Evolutionary conservation across 805 yeast species (phyloP), one percentile per base, ranked within the genome.

Genomic region (Candida glaebosa): DNA sequence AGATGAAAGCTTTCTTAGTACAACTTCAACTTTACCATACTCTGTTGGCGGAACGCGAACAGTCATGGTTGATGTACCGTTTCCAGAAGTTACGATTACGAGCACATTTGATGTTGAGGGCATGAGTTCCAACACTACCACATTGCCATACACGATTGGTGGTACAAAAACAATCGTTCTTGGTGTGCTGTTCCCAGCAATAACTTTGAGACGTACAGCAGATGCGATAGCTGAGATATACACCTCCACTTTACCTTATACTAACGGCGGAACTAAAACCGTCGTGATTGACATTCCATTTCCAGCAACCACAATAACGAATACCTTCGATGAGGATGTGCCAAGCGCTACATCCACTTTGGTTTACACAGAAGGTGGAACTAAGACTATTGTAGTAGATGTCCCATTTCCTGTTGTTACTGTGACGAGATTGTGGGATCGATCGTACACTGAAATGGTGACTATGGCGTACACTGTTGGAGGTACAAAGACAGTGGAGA

Each of bases 241-340:
- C n/a, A n/a, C n/a, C n/a, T n/a, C 26, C 6, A 50, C 53, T 10
- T 30, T 40, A 5, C 34, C 52, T 5, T 46, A 44, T n/a, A 25
- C 39, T 9, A 34, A 44, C n/a, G 43, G 41, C 15, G 16, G 31
- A 7, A 50, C 52, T 19, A 46, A 33, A 30, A 49, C 52, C 2
- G 47, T 45, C 12, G 42, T 42, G 12, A 42, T 42, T 9, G 42
- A 37, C 14, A 43, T 42, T 2, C 51, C 50, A 38, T 20, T n/a
- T n/a, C n/a, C n/a, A n/a, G n/a, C n/a, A n/a, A n/a, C n/a, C n/a
- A n/a, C n/a, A n/a, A n/a, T n/a, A n/a, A n/a, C n/a, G n/a, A n/a
- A n/a, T n/a, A n/a, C n/a, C n/a, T n/a, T n/a, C n/a, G n/a, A n/a
- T n/a, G n/a, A n/a, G n/a, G n/a, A n/a, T n/a, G n/a, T n/a, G n/a